Conservation (phyloP, 306 rosid genomes). For the Hylodesmum podocarpum region DNA sequence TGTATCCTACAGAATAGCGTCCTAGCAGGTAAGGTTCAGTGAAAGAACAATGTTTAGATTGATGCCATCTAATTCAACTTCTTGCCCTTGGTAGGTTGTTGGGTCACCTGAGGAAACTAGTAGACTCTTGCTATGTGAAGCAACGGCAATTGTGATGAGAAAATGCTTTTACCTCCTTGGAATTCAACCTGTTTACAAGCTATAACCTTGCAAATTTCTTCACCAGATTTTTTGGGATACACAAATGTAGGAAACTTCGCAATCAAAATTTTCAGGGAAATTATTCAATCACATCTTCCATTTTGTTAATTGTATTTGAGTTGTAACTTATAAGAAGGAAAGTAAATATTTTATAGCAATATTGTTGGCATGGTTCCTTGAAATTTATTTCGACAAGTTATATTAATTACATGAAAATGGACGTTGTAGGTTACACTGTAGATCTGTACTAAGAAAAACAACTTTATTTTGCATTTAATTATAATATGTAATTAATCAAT, state of each 20-base stretch:
- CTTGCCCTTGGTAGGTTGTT: conserved; percentile 56
- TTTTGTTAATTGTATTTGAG: conserved; percentile 7
- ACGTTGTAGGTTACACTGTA: neutral
- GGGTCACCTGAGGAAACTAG: conserved; percentile 85
- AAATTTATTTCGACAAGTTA: neutral
- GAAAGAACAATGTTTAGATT: conserved; percentile 18
- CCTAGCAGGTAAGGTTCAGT: neutral
- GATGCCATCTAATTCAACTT: conserved; percentile 11
- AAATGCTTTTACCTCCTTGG: conserved; percentile 89
- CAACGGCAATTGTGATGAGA: conserved; percentile 86
- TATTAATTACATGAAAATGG: neutral
- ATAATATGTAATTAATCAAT: no score
- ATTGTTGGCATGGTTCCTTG: neutral
- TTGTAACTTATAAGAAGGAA: conserved; percentile 5
- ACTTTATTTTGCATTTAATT: no score
- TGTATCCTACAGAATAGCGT: neutral
- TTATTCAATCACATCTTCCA: neutral
- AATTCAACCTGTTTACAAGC: conserved; percentile 84
- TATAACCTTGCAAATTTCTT: conserved; percentile 38
- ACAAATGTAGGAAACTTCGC: neutral
- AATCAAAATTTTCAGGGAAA: neutral
- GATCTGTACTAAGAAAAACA: neutral
- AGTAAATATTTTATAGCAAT: conserved; percentile 18
- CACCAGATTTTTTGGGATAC: neutral
- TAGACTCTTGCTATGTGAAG: conserved; percentile 93